A percentile compares a stretch with the other conserved stretches of the same genome.
These are phyloP conservation scores for Prinsepia uniflora DNA, from an alignment of 306 rosid genomes.

Conservation along the genomic window DNA sequence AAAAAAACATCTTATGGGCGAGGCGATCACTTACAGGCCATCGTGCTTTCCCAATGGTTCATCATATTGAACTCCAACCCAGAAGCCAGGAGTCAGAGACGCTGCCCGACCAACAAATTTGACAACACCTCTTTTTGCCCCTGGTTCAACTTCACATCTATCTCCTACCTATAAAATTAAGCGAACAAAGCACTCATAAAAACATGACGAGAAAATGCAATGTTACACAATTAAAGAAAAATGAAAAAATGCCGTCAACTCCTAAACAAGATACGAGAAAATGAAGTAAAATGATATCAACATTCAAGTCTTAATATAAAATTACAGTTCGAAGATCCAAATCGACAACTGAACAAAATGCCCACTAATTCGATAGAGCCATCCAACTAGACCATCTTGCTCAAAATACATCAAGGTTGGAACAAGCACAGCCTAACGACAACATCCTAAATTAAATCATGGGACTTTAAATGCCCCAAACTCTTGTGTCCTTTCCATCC, in stretches of 20 bases:
- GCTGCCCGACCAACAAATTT: slow-evolving; percentile 79
- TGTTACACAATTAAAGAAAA: not conserved
- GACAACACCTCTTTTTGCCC: slow-evolving; percentile 70
- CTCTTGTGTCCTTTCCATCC: not conserved
- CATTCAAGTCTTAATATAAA: not conserved
- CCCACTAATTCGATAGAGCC: not conserved
- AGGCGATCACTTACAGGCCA: slow-evolving; percentile 67
- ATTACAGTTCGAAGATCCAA: not conserved
- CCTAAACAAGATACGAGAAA: not conserved
- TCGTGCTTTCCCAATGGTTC: slow-evolving; percentile 96
- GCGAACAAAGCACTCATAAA: not conserved
- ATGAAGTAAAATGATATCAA: not conserved
- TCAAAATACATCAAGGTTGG: not conserved
- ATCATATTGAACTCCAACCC: slow-evolving; percentile 92
- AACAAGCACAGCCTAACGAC: not conserved
- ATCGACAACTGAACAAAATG: not conserved
- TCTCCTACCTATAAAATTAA: slow-evolving; percentile 63
- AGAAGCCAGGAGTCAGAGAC: slow-evolving; percentile 79
- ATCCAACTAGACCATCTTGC: not conserved
- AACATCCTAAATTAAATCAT: not conserved
- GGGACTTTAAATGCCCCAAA: not conserved
- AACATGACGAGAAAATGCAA: not conserved
- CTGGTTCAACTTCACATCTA: slow-evolving; percentile 91
- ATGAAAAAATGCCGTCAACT: not conserved
- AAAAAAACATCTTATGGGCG: not conserved